Conservation (phyloP, 2,329 filamentous ascomycete species). For the Neofusicoccum cordaticola region DNA sequence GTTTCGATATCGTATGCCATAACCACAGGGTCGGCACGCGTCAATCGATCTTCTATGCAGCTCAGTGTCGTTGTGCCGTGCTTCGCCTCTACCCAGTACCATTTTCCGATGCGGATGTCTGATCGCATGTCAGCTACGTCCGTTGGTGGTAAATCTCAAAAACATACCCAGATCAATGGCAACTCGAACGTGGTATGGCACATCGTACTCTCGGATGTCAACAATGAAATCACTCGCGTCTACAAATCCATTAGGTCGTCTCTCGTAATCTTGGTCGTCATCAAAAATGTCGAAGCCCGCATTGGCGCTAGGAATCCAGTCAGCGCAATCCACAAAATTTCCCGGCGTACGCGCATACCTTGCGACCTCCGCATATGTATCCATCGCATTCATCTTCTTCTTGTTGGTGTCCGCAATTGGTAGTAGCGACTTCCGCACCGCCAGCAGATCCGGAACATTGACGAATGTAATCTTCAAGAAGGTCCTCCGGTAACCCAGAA, state of each 20-base stretch:
- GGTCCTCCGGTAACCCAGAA: constrained; percentile 83
- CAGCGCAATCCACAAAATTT: constrained; percentile 20
- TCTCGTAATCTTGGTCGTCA: constrained; percentile 77
- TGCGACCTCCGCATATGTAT: constrained; percentile 95
- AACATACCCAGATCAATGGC: constrained; percentile 82
- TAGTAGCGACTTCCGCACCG: constrained; percentile 78
- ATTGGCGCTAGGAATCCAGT: constrained; percentile 55
- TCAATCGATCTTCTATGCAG: constrained; percentile 81
- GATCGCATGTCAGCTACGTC: constrained; percentile 20
- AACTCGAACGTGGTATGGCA: constrained; percentile 98
- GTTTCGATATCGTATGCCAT: constrained; percentile 99
- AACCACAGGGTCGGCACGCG: constrained; percentile 92
- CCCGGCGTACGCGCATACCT: constrained; percentile 56
- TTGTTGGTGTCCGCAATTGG: constrained; percentile 95
- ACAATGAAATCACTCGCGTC: constrained; percentile 97
- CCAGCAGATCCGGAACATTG: constrained; percentile 82
- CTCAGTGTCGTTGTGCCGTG: constrained; percentile 82
- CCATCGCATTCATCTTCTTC: constrained; percentile 94
- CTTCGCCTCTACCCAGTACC: constrained; percentile 94
- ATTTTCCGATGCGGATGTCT: constrained; percentile 95
- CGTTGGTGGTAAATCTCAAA: background rate
- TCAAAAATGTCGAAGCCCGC: constrained; percentile 95
- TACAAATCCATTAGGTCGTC: constrained; percentile 72
- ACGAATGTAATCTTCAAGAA: constrained; percentile 84
- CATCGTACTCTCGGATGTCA: constrained; percentile 98